These are phyloP conservation scores for Paratrimastix pyriformis DNA, from an alignment of 78 protist genomes.

Conservation along the genomic window DNA sequence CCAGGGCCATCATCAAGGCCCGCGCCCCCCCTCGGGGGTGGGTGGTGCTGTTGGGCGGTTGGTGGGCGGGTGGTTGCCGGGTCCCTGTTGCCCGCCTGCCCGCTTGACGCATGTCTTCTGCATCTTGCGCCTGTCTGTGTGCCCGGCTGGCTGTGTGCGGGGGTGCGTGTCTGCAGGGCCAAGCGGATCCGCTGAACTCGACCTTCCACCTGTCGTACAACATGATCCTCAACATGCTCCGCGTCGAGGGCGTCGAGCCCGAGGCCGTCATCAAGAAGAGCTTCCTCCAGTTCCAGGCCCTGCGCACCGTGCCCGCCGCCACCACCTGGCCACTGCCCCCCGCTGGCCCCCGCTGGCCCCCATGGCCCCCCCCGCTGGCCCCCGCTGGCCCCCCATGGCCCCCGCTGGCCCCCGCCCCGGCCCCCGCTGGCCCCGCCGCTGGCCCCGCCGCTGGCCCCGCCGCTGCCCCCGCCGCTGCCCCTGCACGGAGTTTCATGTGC, in stretches of 20 bases:
- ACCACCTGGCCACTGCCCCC: too few species aligned
- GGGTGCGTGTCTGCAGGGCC: constrained; percentile 56
- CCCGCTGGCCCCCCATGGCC: not conserved
- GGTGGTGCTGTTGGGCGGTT: too few species aligned
- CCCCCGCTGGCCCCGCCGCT: too few species aligned
- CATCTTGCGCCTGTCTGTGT: too few species aligned
- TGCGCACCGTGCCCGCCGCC: constrained; percentile 17
- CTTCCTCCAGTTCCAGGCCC: constrained; percentile 76
- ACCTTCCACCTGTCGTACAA: constrained; percentile 79
- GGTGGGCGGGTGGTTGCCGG: too few species aligned
- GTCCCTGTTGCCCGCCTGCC: too few species aligned
- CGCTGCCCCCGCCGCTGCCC: too few species aligned
- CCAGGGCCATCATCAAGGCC: constrained; percentile 52
- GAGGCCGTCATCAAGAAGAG: constrained; percentile 52
- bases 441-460: too few species aligned
- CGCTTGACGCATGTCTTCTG: too few species aligned
- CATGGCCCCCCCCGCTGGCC: too few species aligned
- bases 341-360: too few species aligned
- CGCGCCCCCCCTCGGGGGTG: not conserved
- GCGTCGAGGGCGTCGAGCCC: constrained; percentile 76
- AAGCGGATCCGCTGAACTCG: constrained; percentile 66
- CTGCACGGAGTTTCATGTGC: not conserved
- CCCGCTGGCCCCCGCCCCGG: not conserved
- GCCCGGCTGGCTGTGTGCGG: too few species aligned
- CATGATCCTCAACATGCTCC: constrained; percentile 78